Evolutionary conservation across 192 early-diverging fungal genomes (phyloP), one percentile per base, ranked within the genome.

Genomic region (Coemansia sp.): DNA sequence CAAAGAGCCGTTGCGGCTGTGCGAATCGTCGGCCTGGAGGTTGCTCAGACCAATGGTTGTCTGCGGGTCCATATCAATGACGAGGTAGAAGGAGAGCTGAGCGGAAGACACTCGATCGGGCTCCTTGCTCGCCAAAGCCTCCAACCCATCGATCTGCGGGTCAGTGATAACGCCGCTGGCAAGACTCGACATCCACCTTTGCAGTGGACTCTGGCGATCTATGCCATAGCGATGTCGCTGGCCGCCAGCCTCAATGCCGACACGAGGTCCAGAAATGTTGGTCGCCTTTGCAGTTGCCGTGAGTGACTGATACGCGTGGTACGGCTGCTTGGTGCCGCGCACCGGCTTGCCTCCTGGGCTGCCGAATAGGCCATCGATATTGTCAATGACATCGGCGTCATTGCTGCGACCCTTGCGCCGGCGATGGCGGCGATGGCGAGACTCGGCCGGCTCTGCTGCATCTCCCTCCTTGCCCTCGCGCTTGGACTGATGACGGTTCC

Each of bases 61-160:
- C 41, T 78, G 72, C 50, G 80, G 80, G 49, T 83, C 80, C 80
- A 83, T 83, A 30, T 83, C 80, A 32, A 83, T 61, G 18, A 83
- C 39, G 32, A 83, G 49, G 27, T 78, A 83, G 62, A 69, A 83
- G 16, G 75, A 75, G n/a, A 83, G 66, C 60, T 78, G 6, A 24
- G 45, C 0, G 16, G 13, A 16, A 29, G 45, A 20, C 9, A 49
- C 45, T 49, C 9, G 45, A 3, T 22, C 3, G 45, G 45, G 45
- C 8, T 49, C 45, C 18, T 49, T 49, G 45, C 39, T 11, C 5
- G 41, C 37, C 38, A 30, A 4, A 5, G 35, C 37, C 8, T 59
- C 37, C 58, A 59, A 59, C 6, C 75, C 80, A 8, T 74, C 75
- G 16, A 61, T 50, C 39, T 63, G 61, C 16, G 70, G 71, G 34